Percentiles rank a stretch among this genome's conserved stretches.
phyloP scores from a whole-genome alignment of 352 stramenopile genomes.

The Globisporangium recalcitrans region DNA sequence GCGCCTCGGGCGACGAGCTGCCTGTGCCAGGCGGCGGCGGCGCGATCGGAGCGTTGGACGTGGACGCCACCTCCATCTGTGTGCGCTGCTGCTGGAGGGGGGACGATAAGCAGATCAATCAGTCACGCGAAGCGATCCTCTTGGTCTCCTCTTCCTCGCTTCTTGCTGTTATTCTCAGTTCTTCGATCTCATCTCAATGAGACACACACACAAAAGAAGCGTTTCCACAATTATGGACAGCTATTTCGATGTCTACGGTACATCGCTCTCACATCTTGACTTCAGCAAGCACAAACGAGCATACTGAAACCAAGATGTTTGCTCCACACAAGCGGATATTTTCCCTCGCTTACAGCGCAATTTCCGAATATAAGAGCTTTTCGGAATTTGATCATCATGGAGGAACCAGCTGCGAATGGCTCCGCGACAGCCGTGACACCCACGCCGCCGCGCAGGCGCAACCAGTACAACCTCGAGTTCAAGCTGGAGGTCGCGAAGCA shows the following conservation, averaged over 20 bases:
- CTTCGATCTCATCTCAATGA: constrained; percentile 7
- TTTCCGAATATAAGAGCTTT: constrained; percentile 10
- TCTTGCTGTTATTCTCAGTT: background rate
- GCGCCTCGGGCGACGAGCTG: constrained; percentile 18
- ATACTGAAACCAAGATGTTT: background rate
- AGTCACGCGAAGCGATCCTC: constrained; percentile 1
- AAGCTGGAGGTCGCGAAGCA: constrained; percentile 17
- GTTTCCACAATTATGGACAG: no score
- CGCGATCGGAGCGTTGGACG: background rate
- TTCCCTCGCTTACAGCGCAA: constrained; percentile 5
- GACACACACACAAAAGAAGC: background rate
- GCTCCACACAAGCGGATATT: background rate
- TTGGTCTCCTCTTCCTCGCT: constrained; percentile 1
- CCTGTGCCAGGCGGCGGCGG: background rate
- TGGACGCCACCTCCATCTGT: background rate
- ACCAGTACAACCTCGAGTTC: constrained; percentile 24
- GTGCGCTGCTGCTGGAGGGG: background rate
- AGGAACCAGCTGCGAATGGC: background rate
- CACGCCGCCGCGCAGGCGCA: constrained; percentile 8
- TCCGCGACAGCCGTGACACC: background rate
- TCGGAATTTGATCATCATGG: background rate
- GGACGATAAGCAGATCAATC: background rate
- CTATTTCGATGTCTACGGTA: no score
- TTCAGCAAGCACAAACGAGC: no score
- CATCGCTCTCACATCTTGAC: no score